Conservation (phyloP, 139 green algal genomes). For the Monoraphidium neglectum region DNA sequence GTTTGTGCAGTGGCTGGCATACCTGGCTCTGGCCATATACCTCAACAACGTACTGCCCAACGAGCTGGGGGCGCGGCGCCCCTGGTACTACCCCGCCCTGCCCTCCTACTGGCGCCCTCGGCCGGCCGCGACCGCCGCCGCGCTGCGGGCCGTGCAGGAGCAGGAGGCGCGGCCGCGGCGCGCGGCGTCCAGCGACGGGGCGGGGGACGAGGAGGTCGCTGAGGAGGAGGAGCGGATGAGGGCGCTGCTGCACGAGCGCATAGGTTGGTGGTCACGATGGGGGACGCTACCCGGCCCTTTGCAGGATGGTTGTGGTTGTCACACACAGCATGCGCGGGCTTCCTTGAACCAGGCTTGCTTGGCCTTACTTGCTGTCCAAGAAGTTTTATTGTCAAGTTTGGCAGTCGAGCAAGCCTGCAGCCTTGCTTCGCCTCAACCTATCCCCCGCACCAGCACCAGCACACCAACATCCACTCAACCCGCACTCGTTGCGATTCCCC, state of each 20-base stretch:
- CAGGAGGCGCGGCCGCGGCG: constrained; percentile 14
- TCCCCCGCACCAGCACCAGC: constrained; percentile 1
- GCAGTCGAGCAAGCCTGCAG: background rate
- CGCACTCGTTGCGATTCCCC: too few relatives aligned
- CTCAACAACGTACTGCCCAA: constrained; percentile 92
- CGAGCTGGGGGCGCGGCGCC: constrained; percentile 51
- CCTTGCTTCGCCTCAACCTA: too few relatives aligned
- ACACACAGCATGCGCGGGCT: background rate
- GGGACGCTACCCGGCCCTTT: background rate
- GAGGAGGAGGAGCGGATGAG: constrained; percentile 68
- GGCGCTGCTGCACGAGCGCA: constrained; percentile 41
- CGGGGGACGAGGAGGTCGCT: constrained; percentile 64
- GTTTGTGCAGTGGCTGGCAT: constrained; percentile 58
- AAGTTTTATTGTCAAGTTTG: background rate
- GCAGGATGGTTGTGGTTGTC: background rate
- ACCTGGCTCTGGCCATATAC: constrained; percentile 85
- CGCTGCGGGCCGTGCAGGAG: constrained; percentile 10
- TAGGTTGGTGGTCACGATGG: background rate
- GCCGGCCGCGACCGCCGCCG: constrained; percentile 1
- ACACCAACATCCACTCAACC: too few relatives aligned
- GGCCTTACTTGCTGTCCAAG: background rate
- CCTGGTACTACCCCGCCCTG: constrained; percentile 62
- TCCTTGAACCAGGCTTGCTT: background rate
- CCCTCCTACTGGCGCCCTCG: constrained; percentile 66
- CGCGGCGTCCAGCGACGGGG: background rate